These are phyloP conservation scores for Dryas octopetala DNA, from an alignment of 306 rosid genomes.

Conservation along the genomic window DNA sequence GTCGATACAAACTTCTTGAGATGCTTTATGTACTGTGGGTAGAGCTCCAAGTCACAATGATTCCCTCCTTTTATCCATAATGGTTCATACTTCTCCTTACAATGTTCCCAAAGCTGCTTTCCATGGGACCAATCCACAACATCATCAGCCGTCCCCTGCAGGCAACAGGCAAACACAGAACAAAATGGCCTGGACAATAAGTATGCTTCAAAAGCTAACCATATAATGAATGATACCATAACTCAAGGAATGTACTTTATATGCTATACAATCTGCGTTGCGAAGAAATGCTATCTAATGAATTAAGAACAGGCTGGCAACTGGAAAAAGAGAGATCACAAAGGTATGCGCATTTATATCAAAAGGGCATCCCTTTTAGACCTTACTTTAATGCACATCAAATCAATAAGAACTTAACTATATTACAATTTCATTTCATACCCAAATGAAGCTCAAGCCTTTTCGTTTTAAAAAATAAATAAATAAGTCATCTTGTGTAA, in stretches of 20 bases:
- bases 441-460: background rate
- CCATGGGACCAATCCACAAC: conserved; percentile 97
- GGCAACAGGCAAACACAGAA: conserved; percentile 29
- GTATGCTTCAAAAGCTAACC: conserved; percentile 21
- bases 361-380: conserved; percentile 13
- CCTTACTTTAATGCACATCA: background rate
- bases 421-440: background rate
- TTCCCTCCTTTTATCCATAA: conserved; percentile 95
- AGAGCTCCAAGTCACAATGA: conserved; percentile 88
- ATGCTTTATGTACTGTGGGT: conserved; percentile 86
- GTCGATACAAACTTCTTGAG: conserved; percentile 74
- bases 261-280: background rate
- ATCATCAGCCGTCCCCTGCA: conserved; percentile 82
- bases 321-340: conserved; percentile 4
- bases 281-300: background rate
- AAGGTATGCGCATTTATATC: conserved; percentile 12
- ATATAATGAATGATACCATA: conserved; percentile 4
- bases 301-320: background rate
- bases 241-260: background rate
- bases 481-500: background rate
- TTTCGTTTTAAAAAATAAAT: background rate
- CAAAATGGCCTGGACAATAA: conserved; percentile 23
- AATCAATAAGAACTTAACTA: background rate
- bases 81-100: conserved; percentile 94
- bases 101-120: conserved; percentile 88